phyloP scores from a whole-genome alignment of 345 rosid species.

The Rhodomyrtus tomentosa region DNA sequence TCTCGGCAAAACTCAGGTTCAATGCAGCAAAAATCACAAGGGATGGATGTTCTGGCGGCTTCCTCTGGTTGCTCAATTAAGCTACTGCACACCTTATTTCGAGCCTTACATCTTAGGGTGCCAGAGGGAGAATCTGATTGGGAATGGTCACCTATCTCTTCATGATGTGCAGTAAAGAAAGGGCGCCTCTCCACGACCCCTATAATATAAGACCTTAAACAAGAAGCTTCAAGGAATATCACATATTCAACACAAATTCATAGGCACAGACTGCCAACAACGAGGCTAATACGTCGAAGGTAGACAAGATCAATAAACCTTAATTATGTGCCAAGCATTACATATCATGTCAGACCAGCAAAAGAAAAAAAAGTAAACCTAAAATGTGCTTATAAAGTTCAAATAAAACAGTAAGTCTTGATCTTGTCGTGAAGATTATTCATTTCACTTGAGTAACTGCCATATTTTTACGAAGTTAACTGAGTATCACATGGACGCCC shows the following conservation, averaged over 20 bases:
- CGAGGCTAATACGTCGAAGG: not conserved
- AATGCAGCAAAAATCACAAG: constrained; percentile 71
- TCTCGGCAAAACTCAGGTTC: constrained; percentile 65
- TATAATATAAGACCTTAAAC: not conserved
- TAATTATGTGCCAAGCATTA: not conserved
- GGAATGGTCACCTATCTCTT: constrained; percentile 23
- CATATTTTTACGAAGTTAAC: not conserved
- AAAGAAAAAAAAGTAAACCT: not conserved
- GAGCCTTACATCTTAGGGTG: constrained; percentile 48
- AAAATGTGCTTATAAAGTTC: not conserved
- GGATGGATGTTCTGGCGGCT: constrained; percentile 22
- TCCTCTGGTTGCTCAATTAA: constrained; percentile 16
- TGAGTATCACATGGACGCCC: not conserved
- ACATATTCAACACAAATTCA: not conserved
- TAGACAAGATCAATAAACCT: not conserved
- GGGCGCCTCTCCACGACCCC: not conserved
- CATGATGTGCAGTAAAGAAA: constrained; percentile 5
- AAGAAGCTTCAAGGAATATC: not conserved
- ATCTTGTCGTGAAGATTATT: not conserved
- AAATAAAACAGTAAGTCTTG: not conserved
- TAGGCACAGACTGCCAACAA: not conserved
- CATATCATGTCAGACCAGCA: not conserved
- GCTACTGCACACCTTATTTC: constrained; percentile 52
- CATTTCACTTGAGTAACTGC: not conserved
- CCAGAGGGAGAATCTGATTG: constrained; percentile 13